These are phyloP conservation scores for Monosporascus sp. DNA, from an alignment of 2,329 filamentous ascomycete species.

Conservation along the genomic window DNA sequence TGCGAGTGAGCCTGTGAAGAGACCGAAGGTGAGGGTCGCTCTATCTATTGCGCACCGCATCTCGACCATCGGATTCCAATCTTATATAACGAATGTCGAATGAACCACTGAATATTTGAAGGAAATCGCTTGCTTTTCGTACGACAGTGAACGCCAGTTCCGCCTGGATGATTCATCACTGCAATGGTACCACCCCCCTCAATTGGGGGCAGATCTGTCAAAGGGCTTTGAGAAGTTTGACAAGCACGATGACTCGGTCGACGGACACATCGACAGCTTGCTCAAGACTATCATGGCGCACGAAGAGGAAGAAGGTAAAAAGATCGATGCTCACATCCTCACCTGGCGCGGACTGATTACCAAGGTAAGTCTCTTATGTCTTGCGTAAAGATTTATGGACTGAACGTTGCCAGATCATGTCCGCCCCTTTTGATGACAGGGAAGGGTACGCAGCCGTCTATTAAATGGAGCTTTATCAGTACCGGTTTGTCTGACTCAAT, in stretches of 20 bases:
- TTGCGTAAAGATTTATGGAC: background rate
- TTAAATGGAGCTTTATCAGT: slow-evolving; percentile 1
- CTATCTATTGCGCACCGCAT: background rate
- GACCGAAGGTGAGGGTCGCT: slow-evolving; percentile 57
- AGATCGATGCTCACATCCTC: slow-evolving; percentile 71
- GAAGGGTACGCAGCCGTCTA: slow-evolving; percentile 55
- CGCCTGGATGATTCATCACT: slow-evolving; percentile 73
- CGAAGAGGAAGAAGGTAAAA: slow-evolving; percentile 63
- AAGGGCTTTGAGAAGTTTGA: slow-evolving; percentile 77
- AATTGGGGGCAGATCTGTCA: slow-evolving; percentile 67
- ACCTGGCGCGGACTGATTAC: slow-evolving; percentile 99
- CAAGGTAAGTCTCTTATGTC: slow-evolving; percentile 55
- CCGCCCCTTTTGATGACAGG: slow-evolving; percentile 72
- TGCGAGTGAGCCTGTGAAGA: slow-evolving; percentile 63
- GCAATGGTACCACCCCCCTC: slow-evolving; percentile 81
- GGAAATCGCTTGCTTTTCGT: slow-evolving; percentile 93
- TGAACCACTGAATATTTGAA: slow-evolving; percentile 27
- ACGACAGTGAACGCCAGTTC: slow-evolving; percentile 76
- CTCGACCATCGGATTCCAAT: too few species aligned
- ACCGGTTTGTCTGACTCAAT: slow-evolving; percentile 9
- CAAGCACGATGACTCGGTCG: slow-evolving; percentile 73
- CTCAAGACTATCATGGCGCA: slow-evolving; percentile 68
- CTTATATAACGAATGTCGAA: background rate
- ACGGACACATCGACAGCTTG: slow-evolving; percentile 83
- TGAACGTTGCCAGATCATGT: slow-evolving; percentile 65